Conservation (phyloP, 2,329 filamentous ascomycete genomes). For the Coniochaeta sp. region DNA sequence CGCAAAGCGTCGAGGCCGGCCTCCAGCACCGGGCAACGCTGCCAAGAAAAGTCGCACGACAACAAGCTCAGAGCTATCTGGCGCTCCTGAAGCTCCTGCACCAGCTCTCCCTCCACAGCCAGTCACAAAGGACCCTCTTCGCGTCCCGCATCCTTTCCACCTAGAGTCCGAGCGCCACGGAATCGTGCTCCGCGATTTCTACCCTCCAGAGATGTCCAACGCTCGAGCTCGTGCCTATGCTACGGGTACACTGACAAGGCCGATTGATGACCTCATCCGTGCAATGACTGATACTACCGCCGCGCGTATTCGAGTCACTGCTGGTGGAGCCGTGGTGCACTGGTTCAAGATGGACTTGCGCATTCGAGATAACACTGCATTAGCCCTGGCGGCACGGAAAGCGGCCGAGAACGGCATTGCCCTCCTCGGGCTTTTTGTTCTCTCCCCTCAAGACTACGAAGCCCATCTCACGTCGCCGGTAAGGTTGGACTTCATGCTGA, state of each 20-base stretch:
- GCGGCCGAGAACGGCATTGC: constrained; percentile 38
- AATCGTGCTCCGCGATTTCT: constrained; percentile 67
- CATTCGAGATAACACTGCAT: constrained; percentile 62
- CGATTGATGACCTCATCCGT: constrained; percentile 59
- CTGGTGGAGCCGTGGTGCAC: constrained; percentile 63
- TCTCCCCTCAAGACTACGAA: constrained; percentile 78
- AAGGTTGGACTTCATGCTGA: constrained; percentile 73
- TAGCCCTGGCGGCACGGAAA: constrained; percentile 58
- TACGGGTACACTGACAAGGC: constrained; percentile 59
- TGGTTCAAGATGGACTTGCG: constrained; percentile 88
- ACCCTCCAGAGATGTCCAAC: constrained; percentile 81
- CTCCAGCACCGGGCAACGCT: neutral
- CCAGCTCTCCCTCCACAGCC: constrained; percentile 6
- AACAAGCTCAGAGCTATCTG: neutral
- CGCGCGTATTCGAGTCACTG: constrained; percentile 40
- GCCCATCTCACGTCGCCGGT: constrained; percentile 69
- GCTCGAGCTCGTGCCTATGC: constrained; percentile 69
- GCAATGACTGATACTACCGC: constrained; percentile 54
- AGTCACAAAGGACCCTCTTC: constrained; percentile 24
- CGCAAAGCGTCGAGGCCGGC: neutral
- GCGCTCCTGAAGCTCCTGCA: neutral
- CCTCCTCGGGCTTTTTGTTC: constrained; percentile 67
- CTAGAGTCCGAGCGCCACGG: constrained; percentile 43
- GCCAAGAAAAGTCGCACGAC: neutral
- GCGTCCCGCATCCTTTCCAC: constrained; percentile 38